phyloP scores from a whole-genome alignment of 768 basidiomycete species.

The Lentinula edodes region DNA sequence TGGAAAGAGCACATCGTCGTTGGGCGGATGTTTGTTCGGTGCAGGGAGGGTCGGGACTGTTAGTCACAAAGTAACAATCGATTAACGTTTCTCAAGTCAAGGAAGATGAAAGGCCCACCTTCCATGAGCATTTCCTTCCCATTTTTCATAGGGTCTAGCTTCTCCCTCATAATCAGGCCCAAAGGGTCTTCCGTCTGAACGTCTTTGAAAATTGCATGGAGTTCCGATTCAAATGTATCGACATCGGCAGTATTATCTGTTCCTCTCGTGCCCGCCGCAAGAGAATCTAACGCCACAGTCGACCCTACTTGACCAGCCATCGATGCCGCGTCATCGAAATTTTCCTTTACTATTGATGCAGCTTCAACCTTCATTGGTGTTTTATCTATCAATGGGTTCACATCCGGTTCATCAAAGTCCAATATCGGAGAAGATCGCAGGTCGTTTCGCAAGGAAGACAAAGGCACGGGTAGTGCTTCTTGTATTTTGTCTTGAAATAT shows the following conservation, averaged over 20 bases:
- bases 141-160: slow-evolving; percentile 42
- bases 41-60: slow-evolving; percentile 52
- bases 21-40: slow-evolving; percentile 42
- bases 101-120: slow-evolving; percentile 27
- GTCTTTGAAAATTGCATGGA: background rate
- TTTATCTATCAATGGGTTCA: background rate
- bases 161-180: slow-evolving; percentile 48
- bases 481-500: background rate
- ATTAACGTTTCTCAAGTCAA: background rate
- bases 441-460: background rate
- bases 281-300: background rate
- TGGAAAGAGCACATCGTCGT: slow-evolving; percentile 26
- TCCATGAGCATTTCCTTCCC: slow-evolving; percentile 44
- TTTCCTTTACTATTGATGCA: background rate
- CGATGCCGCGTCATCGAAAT: background rate
- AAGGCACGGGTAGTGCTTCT: background rate
- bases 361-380: background rate
- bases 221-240: background rate
- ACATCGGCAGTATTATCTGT: background rate
- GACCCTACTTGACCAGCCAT: background rate
- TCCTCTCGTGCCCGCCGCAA: background rate
- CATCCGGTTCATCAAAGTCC: background rate
- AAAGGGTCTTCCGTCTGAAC: slow-evolving; percentile 16
- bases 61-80: background rate
- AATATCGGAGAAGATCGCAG: background rate